These are phyloP conservation scores for Cucumis melo DNA, from an alignment of 306 rosid genomes.

Conservation along the genomic window DNA sequence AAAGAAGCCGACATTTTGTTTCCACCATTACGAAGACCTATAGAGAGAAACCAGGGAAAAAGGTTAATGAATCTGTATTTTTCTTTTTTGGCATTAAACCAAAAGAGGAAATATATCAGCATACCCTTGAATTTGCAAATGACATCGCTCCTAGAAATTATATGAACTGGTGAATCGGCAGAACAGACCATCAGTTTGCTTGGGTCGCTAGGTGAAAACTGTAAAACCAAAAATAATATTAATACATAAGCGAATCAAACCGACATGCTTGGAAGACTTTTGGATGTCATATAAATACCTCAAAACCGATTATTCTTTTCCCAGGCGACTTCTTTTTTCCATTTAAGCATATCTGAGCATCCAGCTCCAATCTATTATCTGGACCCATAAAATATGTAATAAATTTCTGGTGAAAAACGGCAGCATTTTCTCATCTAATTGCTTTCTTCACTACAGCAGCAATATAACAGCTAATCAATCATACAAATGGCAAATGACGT, in stretches of 20 bases:
- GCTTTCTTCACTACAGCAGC: neutral
- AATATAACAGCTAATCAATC: neutral
- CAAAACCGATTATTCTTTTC: slow-evolving; percentile 76
- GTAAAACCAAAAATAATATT: slow-evolving; percentile 11
- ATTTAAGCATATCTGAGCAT: slow-evolving; percentile 43
- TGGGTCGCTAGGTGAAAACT: slow-evolving; percentile 69
- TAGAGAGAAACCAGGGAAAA: neutral
- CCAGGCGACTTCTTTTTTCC: slow-evolving; percentile 60
- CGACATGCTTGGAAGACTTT: neutral
- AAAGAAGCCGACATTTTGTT: slow-evolving; percentile 62
- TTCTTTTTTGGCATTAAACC: neutral
- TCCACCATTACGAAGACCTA: slow-evolving; percentile 52
- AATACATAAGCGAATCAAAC: neutral
- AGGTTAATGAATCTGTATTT: neutral
- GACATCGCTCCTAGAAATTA: slow-evolving; percentile 62
- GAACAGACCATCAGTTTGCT: slow-evolving; percentile 69
- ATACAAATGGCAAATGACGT: neutral
- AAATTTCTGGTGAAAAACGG: neutral
- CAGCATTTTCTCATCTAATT: neutral
- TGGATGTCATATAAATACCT: slow-evolving; percentile 27
- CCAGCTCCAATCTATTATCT: slow-evolving; percentile 64
- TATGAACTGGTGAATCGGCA: slow-evolving; percentile 79
- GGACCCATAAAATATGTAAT: slow-evolving; percentile 23
- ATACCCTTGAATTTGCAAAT: slow-evolving; percentile 73
- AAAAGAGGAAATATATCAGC: neutral